Evolutionary conservation across 345 rosid species (phyloP), one percentile per base, ranked within the genome.

Genomic region (Noccaea caerulescens): DNA sequence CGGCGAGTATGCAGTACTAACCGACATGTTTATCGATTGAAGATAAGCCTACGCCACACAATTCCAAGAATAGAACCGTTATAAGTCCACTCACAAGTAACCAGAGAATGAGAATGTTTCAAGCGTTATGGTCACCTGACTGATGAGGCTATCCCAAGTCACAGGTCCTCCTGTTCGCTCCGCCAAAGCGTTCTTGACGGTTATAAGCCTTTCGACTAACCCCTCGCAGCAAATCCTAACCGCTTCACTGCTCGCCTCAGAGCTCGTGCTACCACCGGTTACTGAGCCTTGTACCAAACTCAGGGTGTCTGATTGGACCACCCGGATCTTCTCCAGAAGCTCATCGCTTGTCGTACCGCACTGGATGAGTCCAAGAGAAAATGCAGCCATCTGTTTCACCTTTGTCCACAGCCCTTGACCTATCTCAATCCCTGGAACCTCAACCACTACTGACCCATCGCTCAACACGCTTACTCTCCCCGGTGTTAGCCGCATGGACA

Each of bases 381-480:
- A 91, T 61, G 99, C 96, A 71, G 82, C 83, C 82, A 82, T 86
- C 80, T 94, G 99, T 69, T 91, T 94, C 32, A 82, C 97, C 81
- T 94, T 94, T 9, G 97, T 91, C 95, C 96, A 94, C 8, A 94
- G 84, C 43, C 99, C 99, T 83, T 91, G 97, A 55, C 97, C 99
- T 8, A 94, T 71, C 79, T 91, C 97, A 80, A 83, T 82, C 49
- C 97, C 99, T 71, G 90, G 97, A 73, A 94, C 93, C 84, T 94
- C 97, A 75, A 91, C 96, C 30, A 55, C 93, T 66, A 94, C 33
- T 18, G 97, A 94, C 4, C 95, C 96, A 14, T 94, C 99, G 2
- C 86, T 68, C 20, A 94, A 74, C 46, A 94, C 81, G 71, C 96
- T 85, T 50, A 94, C 97, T 80, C 84, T 91, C 54, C 97, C 96